Evolutionary conservation across 148 eudicot species (phyloP).

Genomic region (Amaranthus palmeri): DNA sequence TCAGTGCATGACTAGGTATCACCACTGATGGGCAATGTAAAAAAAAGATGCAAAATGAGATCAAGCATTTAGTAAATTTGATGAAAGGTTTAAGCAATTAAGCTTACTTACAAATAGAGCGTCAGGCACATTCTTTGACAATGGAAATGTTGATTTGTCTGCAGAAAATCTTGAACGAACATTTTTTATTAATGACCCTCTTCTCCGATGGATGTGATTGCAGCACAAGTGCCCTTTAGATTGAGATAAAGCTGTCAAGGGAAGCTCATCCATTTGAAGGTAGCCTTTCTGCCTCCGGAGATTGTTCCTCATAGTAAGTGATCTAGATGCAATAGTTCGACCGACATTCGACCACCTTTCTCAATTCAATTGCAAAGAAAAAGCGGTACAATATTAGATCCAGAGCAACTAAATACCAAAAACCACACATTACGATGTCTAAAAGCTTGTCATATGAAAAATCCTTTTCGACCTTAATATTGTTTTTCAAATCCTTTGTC

Average conservation of each 20-base stretch:
- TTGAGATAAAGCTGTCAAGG: conserved; percentile 16
- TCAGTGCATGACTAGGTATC: neutral
- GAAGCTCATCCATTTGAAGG: conserved; percentile 19
- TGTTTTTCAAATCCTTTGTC: too few relatives aligned
- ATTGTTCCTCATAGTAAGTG: conserved; percentile 26
- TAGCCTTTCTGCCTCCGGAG: conserved; percentile 22
- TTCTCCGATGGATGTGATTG: conserved; percentile 36
- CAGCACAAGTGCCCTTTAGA: conserved; percentile 34
- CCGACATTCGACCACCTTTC: conserved; percentile 38
- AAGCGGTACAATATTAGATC: neutral
- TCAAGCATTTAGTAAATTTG: conserved; percentile 5
- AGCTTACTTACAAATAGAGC: conserved; percentile 48
- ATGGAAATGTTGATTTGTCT: conserved; percentile 50
- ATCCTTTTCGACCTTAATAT: neutral
- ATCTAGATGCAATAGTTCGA: conserved; percentile 20
- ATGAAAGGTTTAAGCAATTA: neutral
- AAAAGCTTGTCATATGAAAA: neutral
- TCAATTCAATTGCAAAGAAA: conserved; percentile 10
- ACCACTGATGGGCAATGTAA: neutral
- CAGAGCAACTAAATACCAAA: neutral
- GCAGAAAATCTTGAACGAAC: conserved; percentile 43
- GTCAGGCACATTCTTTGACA: conserved; percentile 35
- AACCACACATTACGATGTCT: neutral
- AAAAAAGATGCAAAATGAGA: neutral
- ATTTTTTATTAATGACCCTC: conserved; percentile 29